Base-by-base conservation (phyloP, 805 yeast genomes). In the Candida chilensis region DNA sequence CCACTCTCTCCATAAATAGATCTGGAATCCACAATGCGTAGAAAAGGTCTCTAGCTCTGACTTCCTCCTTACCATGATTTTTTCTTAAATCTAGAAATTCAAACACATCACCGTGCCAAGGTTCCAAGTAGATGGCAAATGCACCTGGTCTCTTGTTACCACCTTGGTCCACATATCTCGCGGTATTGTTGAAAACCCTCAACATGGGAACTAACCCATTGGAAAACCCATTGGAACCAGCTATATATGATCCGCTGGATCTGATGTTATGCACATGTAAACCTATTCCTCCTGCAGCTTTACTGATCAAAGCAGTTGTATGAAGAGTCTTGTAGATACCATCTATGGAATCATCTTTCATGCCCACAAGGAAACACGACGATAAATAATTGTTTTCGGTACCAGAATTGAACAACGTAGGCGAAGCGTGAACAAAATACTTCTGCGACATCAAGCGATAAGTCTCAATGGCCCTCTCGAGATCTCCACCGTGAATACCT, bases 121-220 rank as follows among this genome's bases (percentile, higher is more conserved):
- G 78, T 52, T 72, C 79, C 30, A 71, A 47, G 50, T 72, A 72
- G 31, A 72, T 50, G 14, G 78, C 78, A 50, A 72, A 70, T 10
- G 78, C 78, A 45, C 79, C 79, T 11, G 79, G 79, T 50, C 79
- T 57, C 54, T 72, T 72, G 52, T 72, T 72, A 41, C 79, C 79
- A 48, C 79, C 79, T 52, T 72, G 79, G 44, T 72, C 79, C 27
- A 72, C 79, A 43, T 72, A 72, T 48, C 78, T 61, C 21, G 79
- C 79, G 24, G 79, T 71, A 47, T 70, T 71, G 52, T 72, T 72
- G 57, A 72, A 72, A 16, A 72, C 79, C 47, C 78, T 62, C 25
- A 72, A 64, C 79, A 72, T 72, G 24, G 79, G 79, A 37, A 72
- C 69, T 30, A 72, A 63, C 38, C 79, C 79, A 45, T 70, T 72